A percentile compares a stretch with the other conserved stretches of the same genome.
phyloP scores from a whole-genome alignment of 108 stramenopile genomes.

The Aurantiochytrium sp. region DNA sequence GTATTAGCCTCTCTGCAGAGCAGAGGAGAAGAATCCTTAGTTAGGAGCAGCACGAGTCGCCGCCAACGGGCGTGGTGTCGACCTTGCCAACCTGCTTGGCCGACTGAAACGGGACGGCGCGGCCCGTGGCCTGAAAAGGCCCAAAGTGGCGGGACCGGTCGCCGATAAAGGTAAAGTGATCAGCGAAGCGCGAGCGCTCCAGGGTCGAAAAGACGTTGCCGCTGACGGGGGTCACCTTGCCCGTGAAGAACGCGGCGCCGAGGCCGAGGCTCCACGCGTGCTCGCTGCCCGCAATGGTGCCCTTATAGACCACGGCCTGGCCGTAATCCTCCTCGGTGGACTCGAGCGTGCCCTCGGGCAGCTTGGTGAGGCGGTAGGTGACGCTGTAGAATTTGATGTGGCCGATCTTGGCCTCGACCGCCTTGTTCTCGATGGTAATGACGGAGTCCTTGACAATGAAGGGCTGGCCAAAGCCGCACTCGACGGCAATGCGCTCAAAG shows the following conservation, averaged over 20 bases:
- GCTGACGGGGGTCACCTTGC: constrained; percentile 83
- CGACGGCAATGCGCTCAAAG: constrained; percentile 75
- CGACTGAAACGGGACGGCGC: constrained; percentile 33
- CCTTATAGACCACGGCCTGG: constrained; percentile 92
- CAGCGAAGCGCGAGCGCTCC: constrained; percentile 66
- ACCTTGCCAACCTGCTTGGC: background rate
- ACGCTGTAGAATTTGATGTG: constrained; percentile 83
- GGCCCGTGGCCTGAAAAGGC: constrained; percentile 82
- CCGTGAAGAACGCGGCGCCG: constrained; percentile 81
- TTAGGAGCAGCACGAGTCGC: background rate
- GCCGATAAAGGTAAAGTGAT: constrained; percentile 82
- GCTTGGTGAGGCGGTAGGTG: constrained; percentile 88
- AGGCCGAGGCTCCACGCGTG: constrained; percentile 81
- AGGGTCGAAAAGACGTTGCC: constrained; percentile 92
- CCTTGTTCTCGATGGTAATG: constrained; percentile 74
- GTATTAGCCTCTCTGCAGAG: no score
- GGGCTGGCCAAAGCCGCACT: constrained; percentile 80
- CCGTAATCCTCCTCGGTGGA: constrained; percentile 89
- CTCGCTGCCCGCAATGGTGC: constrained; percentile 74
- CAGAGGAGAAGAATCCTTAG: no score
- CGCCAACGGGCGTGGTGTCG: background rate
- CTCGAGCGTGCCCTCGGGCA: constrained; percentile 47
- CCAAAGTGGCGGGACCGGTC: constrained; percentile 78
- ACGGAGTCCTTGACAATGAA: constrained; percentile 82
- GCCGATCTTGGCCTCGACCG: constrained; percentile 67